Percentiles rank a stretch among this genome's conserved stretches.
Conservation (phyloP, 2,329 filamentous ascomycete genomes). For the Botrytis medusae region DNA sequence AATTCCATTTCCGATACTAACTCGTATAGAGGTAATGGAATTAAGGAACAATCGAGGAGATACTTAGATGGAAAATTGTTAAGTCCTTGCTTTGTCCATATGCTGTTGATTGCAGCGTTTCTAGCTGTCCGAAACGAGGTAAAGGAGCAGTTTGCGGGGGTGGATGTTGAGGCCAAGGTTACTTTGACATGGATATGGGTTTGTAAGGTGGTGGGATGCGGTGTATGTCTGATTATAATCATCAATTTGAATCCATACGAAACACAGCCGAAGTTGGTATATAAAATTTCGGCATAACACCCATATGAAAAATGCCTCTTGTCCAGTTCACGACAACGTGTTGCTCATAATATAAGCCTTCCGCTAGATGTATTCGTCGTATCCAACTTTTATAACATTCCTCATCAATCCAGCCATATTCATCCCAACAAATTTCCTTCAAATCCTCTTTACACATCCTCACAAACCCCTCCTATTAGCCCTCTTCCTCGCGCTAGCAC, state of each 20-base stretch:
- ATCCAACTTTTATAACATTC: background rate
- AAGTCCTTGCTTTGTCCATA: background rate
- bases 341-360: background rate
- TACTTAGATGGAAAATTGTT: background rate
- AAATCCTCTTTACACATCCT: background rate
- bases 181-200: background rate
- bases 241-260: background rate
- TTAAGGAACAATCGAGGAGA: background rate
- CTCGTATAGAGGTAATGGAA: background rate
- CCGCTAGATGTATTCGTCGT: background rate
- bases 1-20: background rate
- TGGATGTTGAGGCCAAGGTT: background rate
- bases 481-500: constrained; percentile 37
- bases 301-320: background rate
- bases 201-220: background rate
- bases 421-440: background rate
- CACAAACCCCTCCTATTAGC: constrained; percentile 16
- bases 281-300: background rate
- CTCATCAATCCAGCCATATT: background rate
- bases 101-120: background rate
- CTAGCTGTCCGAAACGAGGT: background rate
- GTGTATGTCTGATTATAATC: background rate
- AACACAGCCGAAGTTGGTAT: background rate
- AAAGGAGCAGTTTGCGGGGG: background rate
- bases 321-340: background rate